Evolutionary conservation across 371 early-diverging fungal species (phyloP).

Genomic region (Mortierella sp.): DNA sequence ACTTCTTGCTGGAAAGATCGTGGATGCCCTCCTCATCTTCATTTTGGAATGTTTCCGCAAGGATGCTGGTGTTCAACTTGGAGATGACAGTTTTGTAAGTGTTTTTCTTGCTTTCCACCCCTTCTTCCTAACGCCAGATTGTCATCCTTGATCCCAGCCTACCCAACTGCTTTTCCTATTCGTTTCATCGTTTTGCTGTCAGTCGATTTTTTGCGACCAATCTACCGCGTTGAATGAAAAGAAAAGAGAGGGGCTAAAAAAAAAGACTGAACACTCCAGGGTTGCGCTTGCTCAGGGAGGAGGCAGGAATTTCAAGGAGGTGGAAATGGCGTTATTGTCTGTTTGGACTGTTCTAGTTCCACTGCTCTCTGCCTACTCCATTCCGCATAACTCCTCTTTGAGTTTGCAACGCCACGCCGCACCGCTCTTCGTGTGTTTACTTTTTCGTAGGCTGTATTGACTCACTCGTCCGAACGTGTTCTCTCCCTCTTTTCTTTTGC

Average conservation of each 20-base stretch:
- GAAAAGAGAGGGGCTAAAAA: background rate
- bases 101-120: background rate
- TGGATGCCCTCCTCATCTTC: constrained; percentile 26
- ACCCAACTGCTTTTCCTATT: background rate
- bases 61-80: constrained; percentile 45
- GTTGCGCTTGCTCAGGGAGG: background rate
- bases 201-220: background rate
- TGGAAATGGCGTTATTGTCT: background rate
- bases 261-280: background rate
- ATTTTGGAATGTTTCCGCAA: constrained; percentile 40
- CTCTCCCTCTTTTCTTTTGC: background rate
- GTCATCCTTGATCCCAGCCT: background rate
- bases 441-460: background rate
- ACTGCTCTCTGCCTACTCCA: background rate
- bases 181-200: background rate
- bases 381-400: background rate
- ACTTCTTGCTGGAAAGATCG: constrained; percentile 18
- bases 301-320: constrained; percentile 8
- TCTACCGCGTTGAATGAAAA: background rate
- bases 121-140: background rate
- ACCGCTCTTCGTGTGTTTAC: background rate
- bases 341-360: background rate
- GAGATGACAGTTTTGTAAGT: constrained; percentile 37
- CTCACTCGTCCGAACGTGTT: background rate
- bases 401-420: background rate